Percentiles rank a stretch among this genome's conserved stretches.
phyloP scores from a whole-genome alignment of 176 grass and related monocot species.

The Avena eriantha region DNA sequence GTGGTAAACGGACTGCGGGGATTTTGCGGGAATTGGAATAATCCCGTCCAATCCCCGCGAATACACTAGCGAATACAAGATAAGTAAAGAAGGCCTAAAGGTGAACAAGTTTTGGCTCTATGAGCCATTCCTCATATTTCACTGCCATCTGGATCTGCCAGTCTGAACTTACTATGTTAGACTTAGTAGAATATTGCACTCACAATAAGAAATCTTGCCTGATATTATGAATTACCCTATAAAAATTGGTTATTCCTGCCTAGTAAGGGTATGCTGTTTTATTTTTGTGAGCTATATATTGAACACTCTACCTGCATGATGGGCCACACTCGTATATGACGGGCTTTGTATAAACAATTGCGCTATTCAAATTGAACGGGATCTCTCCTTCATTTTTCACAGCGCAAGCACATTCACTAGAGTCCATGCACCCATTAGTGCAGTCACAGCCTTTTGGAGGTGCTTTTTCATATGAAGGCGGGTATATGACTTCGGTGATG shows the following conservation, averaged over 20 bases:
- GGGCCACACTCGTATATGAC: conserved; percentile 81
- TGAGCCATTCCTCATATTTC: conserved; percentile 14
- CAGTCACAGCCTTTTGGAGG: conserved; percentile 65
- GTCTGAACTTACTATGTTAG: conserved; percentile 9
- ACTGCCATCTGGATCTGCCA: conserved; percentile 15
- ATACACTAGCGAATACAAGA: too few species aligned
- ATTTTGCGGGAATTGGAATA: too few species aligned
- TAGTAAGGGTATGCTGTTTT: conserved; percentile 41
- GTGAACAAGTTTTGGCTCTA: background rate
- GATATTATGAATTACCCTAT: conserved; percentile 18
- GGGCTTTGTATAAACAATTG: conserved; percentile 64
- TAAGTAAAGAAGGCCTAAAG: background rate
- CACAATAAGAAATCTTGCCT: conserved; percentile 3
- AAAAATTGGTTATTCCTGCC: conserved; percentile 35
- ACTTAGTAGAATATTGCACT: background rate
- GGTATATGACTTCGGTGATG: conserved; percentile 59
- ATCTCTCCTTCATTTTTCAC: conserved; percentile 83
- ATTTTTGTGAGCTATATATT: background rate
- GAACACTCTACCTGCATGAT: conserved; percentile 54
- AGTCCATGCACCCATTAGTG: conserved; percentile 60
- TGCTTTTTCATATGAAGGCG: conserved; percentile 57
- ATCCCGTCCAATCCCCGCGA: too few species aligned
- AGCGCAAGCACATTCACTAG: conserved; percentile 67
- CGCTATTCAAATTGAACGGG: conserved; percentile 65
- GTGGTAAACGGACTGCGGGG: too few species aligned